Conservation (phyloP, 2,329 filamentous ascomycete genomes). For the Colletotrichum sp. region DNA sequence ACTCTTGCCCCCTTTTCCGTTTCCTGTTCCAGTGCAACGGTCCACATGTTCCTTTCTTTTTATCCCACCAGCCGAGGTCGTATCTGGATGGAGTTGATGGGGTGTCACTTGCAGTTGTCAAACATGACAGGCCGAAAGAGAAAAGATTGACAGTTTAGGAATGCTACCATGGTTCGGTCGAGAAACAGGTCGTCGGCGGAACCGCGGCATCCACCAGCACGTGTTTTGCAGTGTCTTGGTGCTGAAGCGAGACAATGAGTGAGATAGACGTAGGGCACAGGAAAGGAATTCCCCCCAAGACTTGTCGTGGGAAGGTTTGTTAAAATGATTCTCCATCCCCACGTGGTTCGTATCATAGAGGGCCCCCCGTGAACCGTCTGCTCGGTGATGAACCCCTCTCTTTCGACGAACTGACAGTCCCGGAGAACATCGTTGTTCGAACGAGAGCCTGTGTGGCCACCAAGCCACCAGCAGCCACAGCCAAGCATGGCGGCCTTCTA, state of each 20-base stretch:
- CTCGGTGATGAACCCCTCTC: not conserved
- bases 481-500: slow-evolving; percentile 9
- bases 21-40: not conserved
- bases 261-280: not conserved
- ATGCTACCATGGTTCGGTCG: not conserved
- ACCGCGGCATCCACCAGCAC: not conserved
- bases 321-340: slow-evolving; percentile 10
- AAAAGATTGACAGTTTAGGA: not conserved
- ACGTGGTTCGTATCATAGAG: not conserved
- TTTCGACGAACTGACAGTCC: not conserved
- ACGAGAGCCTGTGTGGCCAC: slow-evolving; percentile 6
- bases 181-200: not conserved
- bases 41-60: not conserved
- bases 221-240: not conserved
- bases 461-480: not conserved
- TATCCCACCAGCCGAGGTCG: not conserved
- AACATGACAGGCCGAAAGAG: not conserved
- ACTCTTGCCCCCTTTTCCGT: not conserved
- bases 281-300: not conserved
- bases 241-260: not conserved
- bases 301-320: not conserved
- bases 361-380: not conserved
- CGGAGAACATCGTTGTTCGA: not conserved
- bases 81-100: not conserved
- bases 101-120: not conserved